Evolutionary conservation across 2,329 filamentous ascomycete genomes (phyloP).

Genomic region (Phyllosticta citrichinensis): DNA sequence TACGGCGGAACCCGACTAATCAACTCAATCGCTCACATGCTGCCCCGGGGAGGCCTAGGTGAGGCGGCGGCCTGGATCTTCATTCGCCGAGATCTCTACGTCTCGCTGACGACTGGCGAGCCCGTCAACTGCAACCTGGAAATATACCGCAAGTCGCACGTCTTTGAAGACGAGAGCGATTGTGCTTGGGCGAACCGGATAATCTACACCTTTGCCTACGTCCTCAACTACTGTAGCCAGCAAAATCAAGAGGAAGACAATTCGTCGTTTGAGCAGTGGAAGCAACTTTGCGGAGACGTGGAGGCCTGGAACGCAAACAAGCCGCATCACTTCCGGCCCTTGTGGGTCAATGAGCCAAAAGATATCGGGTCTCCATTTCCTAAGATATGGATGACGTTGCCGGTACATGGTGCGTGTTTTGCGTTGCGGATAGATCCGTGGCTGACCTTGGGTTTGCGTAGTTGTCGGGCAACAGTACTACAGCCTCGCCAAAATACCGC

Average conservation of each 20-base stretch:
- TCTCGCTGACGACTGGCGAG: constrained; percentile 27
- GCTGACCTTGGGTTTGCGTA: not conserved
- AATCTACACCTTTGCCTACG: constrained; percentile 22
- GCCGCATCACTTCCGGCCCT: constrained; percentile 20
- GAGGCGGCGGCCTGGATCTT: constrained; percentile 34
- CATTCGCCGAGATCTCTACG: constrained; percentile 32
- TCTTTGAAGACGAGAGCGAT: constrained; percentile 22
- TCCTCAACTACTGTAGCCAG: constrained; percentile 20
- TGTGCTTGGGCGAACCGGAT: constrained; percentile 24
- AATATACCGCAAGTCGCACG: constrained; percentile 21
- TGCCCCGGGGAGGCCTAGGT: constrained; percentile 28
- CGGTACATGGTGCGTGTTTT: constrained; percentile 1
- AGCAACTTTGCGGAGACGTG: constrained; percentile 19
- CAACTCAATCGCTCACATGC: constrained; percentile 29
- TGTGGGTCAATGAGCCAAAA: constrained; percentile 10
- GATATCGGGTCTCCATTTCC: constrained; percentile 2
- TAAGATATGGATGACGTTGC: constrained; percentile 7
- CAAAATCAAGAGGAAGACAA: constrained; percentile 10
- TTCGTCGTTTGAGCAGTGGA: constrained; percentile 20
- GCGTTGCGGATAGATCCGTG: not conserved
- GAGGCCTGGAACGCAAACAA: constrained; percentile 24
- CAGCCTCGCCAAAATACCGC: constrained; percentile 2
- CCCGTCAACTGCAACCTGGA: constrained; percentile 22
- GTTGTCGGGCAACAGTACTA: constrained; percentile 8
- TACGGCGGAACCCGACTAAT: constrained; percentile 30